These are phyloP conservation scores for Pichiaceae sp. DNA, from an alignment of 1,139 yeast species.

Conservation along the genomic window DNA sequence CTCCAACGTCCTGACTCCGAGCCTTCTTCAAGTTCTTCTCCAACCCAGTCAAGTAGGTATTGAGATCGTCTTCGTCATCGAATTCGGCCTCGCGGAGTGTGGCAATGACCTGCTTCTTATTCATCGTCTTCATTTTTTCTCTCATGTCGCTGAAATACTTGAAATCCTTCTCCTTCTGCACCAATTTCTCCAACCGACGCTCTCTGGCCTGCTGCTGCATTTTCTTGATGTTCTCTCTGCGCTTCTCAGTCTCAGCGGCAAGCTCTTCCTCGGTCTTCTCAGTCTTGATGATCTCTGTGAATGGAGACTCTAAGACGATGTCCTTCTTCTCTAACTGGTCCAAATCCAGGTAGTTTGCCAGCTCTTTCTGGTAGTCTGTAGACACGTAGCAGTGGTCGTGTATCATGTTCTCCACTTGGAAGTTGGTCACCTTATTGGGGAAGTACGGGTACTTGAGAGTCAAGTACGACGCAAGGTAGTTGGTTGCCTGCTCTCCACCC, in stretches of 20 bases:
- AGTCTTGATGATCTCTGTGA: constrained; percentile 50
- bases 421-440: constrained; percentile 60
- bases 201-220: constrained; percentile 91
- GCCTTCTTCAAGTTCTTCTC: constrained; percentile 67
- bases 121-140: constrained; percentile 40
- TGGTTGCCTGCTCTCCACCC: constrained; percentile 78
- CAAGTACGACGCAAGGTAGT: constrained; percentile 54
- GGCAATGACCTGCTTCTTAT: constrained; percentile 36
- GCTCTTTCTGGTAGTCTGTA: constrained; percentile 56
- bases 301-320: constrained; percentile 76
- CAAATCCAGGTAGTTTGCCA: constrained; percentile 48
- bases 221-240: constrained; percentile 80
- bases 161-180: constrained; percentile 74
- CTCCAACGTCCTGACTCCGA: constrained; percentile 57
- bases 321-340: constrained; percentile 60
- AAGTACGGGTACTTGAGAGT: constrained; percentile 86
- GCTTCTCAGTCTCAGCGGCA: constrained; percentile 65
- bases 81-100: constrained; percentile 69
- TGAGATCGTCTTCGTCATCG: constrained; percentile 63
- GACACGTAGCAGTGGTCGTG: constrained; percentile 78
- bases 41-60: constrained; percentile 55
- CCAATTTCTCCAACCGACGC: constrained; percentile 68
- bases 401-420: constrained; percentile 61
- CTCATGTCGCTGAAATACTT: constrained; percentile 59
- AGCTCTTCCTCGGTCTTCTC: constrained; percentile 82